Evolutionary conservation across 129 eudicot species (phyloP), one percentile per base, ranked within the genome.

Genomic region (Erigeron canadensis): DNA sequence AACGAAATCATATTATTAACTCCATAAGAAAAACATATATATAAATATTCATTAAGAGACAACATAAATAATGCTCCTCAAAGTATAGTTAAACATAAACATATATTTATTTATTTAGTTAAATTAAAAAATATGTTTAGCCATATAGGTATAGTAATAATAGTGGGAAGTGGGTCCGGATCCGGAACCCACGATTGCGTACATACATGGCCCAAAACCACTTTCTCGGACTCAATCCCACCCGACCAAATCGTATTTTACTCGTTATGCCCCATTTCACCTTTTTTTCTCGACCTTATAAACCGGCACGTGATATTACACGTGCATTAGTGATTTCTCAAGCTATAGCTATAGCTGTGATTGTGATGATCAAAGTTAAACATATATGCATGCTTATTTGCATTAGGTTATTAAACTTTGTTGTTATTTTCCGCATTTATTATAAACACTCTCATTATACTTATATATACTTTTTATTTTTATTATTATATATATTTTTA

Each of bases 191-290:
- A 81, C 84, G 81, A 59, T 66, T 60, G 77, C 16, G 48, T 75
- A 67, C 82, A 79, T 76, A 77, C 76, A 28, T 28, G 34, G 47
- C 66, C 57, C 17, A 63, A 12, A 46, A 45, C 66, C 59, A 17
- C 63, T 65, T 69, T 79, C 85, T 85, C 76, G 87, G 81, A 77
- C 65, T 80, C 85, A 81, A 84, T 75, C 83, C 85, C 73, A 80
- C 76, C 82, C 83, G 88, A 81, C 83, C 88, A 84, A 61, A 3
- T 81, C 75, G 71, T 79, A 61, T 84, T 58, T 81, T 71, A 78
- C 79, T 67, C 84, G 81, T 71, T 71, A 75, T 70, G 77, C 55
- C 69, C 19, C 79, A 45, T 42, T 73, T 77, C 47, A 21, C 44
- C 77, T 77, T 79, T 75, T 77, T 79, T 75, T 82, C 61, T 44